Conservation (phyloP, 2,329 filamentous ascomycete species). For the Geosmithia morbida region DNA sequence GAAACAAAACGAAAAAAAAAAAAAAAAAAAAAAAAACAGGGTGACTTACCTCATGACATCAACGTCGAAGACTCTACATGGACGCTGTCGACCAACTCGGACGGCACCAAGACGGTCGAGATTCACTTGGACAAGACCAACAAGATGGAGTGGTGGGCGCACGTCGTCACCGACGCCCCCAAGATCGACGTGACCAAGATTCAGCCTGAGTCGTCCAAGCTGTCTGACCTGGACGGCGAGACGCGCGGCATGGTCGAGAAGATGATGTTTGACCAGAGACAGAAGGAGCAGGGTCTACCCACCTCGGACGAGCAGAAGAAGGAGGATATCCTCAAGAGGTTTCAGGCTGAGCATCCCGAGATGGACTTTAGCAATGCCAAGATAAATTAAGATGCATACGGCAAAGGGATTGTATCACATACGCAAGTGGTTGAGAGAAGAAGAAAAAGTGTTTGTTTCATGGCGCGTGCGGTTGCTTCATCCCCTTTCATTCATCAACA, state of each 20-base stretch:
- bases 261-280: constrained; percentile 99
- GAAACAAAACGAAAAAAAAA: too few species aligned
- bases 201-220: constrained; percentile 78
- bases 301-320: constrained; percentile 95
- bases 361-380: constrained; percentile 62
- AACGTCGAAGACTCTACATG: constrained; percentile 81
- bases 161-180: constrained; percentile 75
- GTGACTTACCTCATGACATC: constrained; percentile 69
- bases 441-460: too few species aligned
- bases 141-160: constrained; percentile 97
- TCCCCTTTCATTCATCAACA: too few species aligned
- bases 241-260: constrained; percentile 98
- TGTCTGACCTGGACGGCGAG: constrained; percentile 87
- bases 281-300: constrained; percentile 84
- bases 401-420: too few species aligned
- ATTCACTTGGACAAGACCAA: constrained; percentile 91
- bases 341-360: constrained; percentile 66
- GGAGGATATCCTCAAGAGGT: constrained; percentile 81
- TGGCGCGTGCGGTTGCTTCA: not conserved
- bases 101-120: constrained; percentile 55
- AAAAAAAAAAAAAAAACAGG: constrained; percentile 45
- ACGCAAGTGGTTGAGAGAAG: too few species aligned
- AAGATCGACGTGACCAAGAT: constrained; percentile 95
- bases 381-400: constrained; percentile 38
- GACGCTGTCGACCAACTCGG: constrained; percentile 62